Evolutionary conservation across 768 basidiomycete species (phyloP).

Genomic region (Mycena olivaceomarginata): DNA sequence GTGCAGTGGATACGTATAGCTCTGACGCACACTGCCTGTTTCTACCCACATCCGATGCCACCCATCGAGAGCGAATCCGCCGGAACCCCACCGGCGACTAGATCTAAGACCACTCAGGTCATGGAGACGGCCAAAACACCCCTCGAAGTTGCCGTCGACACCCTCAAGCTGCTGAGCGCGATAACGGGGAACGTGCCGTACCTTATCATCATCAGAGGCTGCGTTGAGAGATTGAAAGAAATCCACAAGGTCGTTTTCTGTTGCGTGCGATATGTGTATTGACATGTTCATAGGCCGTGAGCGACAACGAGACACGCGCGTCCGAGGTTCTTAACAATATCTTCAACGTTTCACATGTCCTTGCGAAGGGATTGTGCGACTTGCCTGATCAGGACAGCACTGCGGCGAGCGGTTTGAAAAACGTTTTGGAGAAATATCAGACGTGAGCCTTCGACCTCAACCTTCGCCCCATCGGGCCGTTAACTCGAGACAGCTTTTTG

Average conservation of each 20-base stretch:
- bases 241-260: neutral
- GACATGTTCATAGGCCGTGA: neutral
- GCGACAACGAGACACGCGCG: slow-evolving; percentile 14
- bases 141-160: neutral
- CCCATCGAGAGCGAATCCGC: too few relatives aligned
- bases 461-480: too few relatives aligned
- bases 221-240: slow-evolving; percentile 6
- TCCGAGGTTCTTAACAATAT: neutral
- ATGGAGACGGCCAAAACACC: neutral
- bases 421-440: slow-evolving; percentile 11
- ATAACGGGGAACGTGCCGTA: neutral
- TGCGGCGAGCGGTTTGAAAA: neutral
- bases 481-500: neutral
- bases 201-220: neutral
- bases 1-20: too few relatives aligned
- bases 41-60: too few relatives aligned
- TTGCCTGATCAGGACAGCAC: neutral
- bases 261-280: neutral
- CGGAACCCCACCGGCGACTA: too few relatives aligned
- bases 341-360: neutral
- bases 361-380: too few relatives aligned
- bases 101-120: neutral
- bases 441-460: neutral
- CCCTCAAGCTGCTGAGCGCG: neutral
- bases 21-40: neutral